phyloP scores from a whole-genome alignment of 352 stramenopile species.

The Phytophthora fragariaefolia region DNA sequence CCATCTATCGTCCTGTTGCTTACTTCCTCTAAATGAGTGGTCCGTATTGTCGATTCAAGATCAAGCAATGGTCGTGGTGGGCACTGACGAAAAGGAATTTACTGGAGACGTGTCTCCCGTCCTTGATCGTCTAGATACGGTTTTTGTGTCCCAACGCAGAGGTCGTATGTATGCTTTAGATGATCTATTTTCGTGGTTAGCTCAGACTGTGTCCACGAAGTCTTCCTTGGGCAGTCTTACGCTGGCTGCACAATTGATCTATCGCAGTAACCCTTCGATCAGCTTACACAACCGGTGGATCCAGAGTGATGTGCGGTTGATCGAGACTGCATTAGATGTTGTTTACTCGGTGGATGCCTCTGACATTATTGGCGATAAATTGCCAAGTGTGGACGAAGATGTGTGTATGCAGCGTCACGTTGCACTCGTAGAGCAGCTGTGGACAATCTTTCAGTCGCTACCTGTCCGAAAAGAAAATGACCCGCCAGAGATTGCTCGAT shows the following conservation, averaged over 20 bases:
- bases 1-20: constrained; percentile 45
- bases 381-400: constrained; percentile 17
- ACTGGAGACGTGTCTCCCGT: constrained; percentile 15
- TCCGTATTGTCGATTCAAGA: constrained; percentile 59
- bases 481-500: constrained; percentile 50
- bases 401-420: constrained; percentile 32
- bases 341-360: constrained; percentile 43
- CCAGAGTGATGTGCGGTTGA: constrained; percentile 55
- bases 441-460: constrained; percentile 77
- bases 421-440: constrained; percentile 64
- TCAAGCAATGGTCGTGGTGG: constrained; percentile 57
- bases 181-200: constrained; percentile 59
- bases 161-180: constrained; percentile 51
- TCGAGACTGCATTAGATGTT: constrained; percentile 68
- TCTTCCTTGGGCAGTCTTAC: constrained; percentile 43
- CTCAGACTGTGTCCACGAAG: constrained; percentile 39
- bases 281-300: constrained; percentile 55
- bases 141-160: constrained; percentile 56
- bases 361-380: constrained; percentile 21
- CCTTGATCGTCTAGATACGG: constrained; percentile 52
- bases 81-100: constrained; percentile 28
- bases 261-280: constrained; percentile 70
- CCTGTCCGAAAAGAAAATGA: constrained; percentile 71
- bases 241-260: constrained; percentile 63
- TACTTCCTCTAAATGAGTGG: constrained; percentile 65